Evolutionary conservation across 306 rosid genomes (phyloP).

Genomic region (Dalbergia cochinchinensis): DNA sequence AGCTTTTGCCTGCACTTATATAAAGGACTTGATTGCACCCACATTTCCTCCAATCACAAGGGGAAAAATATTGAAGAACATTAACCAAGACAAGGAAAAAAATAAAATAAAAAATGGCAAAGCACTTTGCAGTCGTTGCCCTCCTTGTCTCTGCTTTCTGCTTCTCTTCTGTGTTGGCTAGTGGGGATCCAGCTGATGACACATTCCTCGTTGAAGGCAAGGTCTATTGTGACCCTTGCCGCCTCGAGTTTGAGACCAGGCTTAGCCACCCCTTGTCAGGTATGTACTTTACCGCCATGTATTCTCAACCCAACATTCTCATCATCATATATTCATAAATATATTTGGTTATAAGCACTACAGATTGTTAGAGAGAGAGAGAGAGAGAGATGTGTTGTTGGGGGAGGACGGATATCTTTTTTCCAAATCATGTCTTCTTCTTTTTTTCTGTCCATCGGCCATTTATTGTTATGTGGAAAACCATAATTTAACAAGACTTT

Average conservation of each 20-base stretch:
- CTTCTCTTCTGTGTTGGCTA: slow-evolving; percentile 39
- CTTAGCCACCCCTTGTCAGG: slow-evolving; percentile 52
- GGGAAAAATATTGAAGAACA: slow-evolving; percentile 26
- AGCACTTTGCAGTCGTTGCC: slow-evolving; percentile 35
- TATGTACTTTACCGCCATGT: not conserved
- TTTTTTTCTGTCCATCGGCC: no score
- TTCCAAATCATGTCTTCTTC: no score
- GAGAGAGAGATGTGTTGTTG: no score
- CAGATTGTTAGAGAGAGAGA: no score
- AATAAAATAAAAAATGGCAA: slow-evolving; percentile 48
- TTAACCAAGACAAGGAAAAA: not conserved
- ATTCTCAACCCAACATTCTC: no score
- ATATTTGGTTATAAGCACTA: no score
- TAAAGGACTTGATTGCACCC: not conserved
- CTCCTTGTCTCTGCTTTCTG: slow-evolving; percentile 44
- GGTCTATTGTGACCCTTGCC: slow-evolving; percentile 69
- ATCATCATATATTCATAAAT: no score
- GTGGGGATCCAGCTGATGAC: not conserved
- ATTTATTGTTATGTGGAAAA: no score
- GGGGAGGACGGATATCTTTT: no score
- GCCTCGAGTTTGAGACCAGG: slow-evolving; percentile 53
- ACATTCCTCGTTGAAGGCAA: slow-evolving; percentile 52
- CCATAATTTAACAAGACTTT: no score
- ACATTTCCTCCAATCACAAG: slow-evolving; percentile 25
- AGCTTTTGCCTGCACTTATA: slow-evolving; percentile 21